Evolutionary conservation across 768 basidiomycete genomes (phyloP), one percentile per base, ranked within the genome.

Genomic region (Macrolepiota dolichaula): DNA sequence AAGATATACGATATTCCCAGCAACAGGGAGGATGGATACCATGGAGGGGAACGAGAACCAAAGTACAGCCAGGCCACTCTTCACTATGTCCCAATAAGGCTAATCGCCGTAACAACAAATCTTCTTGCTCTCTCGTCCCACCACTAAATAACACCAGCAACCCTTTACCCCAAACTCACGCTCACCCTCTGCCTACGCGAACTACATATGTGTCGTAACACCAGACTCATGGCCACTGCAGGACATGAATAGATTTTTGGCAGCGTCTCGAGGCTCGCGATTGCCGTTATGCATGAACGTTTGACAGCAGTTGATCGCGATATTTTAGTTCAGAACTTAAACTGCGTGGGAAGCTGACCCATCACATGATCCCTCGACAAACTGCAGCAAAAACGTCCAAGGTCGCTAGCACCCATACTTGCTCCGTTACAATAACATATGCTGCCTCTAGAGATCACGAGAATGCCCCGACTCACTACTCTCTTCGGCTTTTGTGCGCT

Each of bases 101-200:
- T 58, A 58, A 58, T 58, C 57, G 24, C 46, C 42, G 46, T 49
- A 47, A 59, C 49, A 37, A 57, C 57, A 50, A 57, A 50, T 35
- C 13, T 38, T 25, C 38, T 25, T 22, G 2, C 38, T 38, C 25
- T n/a, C 22, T 25, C 47, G 4, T n/a, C n/a, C n/a, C n/a, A n/a
- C n/a, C n/a, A n/a, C n/a, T n/a, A n/a, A n/a, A n/a, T n/a, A n/a
- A n/a, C n/a, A n/a, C n/a, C n/a, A n/a, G n/a, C n/a, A n/a, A n/a
- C n/a, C n/a, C 22, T 19, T 19, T 46, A 11, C 19, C 25, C 12
- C 47, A 19, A 27, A 42, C 13, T n/a, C 47, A 6, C 25, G 47
- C 22, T 24, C 13, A 24, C 12, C 25, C 19, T 11, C 4, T 13
- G 6, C 22, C 12, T 24, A 2, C 13, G 47, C 22, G 47, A 24